Percentiles rank a stretch among this genome's conserved stretches.
Conservation (phyloP, 2,329 filamentous ascomycete genomes). For the Aureobasidium melanogenum region DNA sequence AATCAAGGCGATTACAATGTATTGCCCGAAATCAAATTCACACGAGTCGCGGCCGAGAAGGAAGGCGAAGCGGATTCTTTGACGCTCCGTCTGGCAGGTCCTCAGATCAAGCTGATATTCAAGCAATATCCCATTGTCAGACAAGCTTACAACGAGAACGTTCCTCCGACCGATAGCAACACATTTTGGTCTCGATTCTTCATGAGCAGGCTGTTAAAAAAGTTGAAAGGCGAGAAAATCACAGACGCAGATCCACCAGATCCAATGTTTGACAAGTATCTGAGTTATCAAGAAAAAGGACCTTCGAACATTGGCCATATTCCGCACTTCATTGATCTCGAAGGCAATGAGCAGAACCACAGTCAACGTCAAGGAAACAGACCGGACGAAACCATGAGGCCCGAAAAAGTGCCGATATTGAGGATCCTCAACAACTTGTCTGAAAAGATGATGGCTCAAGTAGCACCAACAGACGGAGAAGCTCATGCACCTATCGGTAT, state of each 20-base stretch:
- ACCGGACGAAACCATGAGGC: slow-evolving; percentile 84
- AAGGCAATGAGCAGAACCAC: slow-evolving; percentile 91
- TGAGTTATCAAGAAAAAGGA: slow-evolving; percentile 54
- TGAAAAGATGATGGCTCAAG: slow-evolving; percentile 85
- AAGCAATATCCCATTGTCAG: slow-evolving; percentile 86
- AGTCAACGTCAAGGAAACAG: slow-evolving; percentile 80
- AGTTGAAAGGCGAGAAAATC: slow-evolving; percentile 80
- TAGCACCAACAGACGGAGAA: slow-evolving; percentile 67
- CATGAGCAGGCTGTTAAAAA: slow-evolving; percentile 80
- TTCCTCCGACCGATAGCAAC: slow-evolving; percentile 58
- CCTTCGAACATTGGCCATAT: slow-evolving; percentile 53
- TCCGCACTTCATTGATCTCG: slow-evolving; percentile 83
- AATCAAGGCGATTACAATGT: slow-evolving; percentile 89
- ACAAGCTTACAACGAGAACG: slow-evolving; percentile 85
- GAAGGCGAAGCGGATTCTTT: slow-evolving; percentile 59
- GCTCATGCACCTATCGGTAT: slow-evolving; percentile 55
- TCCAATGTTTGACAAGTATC: slow-evolving; percentile 75
- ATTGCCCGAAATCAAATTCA: slow-evolving; percentile 68
- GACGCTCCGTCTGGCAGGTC: slow-evolving; percentile 76
- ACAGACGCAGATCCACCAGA: slow-evolving; percentile 69
- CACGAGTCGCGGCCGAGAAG: slow-evolving; percentile 22
- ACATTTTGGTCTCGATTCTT: slow-evolving; percentile 97
- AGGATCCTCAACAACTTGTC: slow-evolving; percentile 82
- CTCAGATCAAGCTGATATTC: slow-evolving; percentile 90
- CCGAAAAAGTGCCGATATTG: slow-evolving; percentile 79